Conservation (phyloP, 345 rosid genomes). For the Turnera subulata region DNA sequence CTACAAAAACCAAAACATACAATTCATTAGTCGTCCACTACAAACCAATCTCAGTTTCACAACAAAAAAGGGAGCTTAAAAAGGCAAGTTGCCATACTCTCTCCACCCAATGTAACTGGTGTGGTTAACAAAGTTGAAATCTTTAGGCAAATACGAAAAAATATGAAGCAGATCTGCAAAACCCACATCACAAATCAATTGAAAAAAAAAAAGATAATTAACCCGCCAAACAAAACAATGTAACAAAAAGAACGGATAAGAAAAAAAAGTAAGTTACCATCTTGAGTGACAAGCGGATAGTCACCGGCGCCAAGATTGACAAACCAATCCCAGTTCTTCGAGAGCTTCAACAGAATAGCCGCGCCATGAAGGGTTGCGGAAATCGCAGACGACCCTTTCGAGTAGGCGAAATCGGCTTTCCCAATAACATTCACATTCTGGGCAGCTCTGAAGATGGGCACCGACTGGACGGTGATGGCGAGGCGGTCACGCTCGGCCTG, state of each 20-base stretch:
- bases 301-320: conserved; percentile 60
- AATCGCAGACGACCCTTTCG: conserved; percentile 72
- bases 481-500: conserved; percentile 64
- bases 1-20: conserved; percentile 35
- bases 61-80: background rate
- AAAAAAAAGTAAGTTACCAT: conserved; percentile 64
- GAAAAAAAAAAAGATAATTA: conserved; percentile 3
- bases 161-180: conserved; percentile 93
- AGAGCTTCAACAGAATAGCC: conserved; percentile 64
- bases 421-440: conserved; percentile 78
- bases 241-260: background rate
- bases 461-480: conserved; percentile 52
- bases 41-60: background rate
- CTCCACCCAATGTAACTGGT: conserved; percentile 87
- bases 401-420: conserved; percentile 71
- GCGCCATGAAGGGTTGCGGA: conserved; percentile 88
- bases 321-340: conserved; percentile 87
- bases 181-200: conserved; percentile 9
- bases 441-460: conserved; percentile 68
- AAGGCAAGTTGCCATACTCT: conserved; percentile 58
- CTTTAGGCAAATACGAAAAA: conserved; percentile 74
- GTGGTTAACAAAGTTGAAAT: conserved; percentile 80
- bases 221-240: background rate
- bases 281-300: conserved; percentile 92
- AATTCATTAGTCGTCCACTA: background rate